Evolutionary conservation across 75 land plant genomes (phyloP).

Genomic region (Pseudotsuga menziesii): DNA sequence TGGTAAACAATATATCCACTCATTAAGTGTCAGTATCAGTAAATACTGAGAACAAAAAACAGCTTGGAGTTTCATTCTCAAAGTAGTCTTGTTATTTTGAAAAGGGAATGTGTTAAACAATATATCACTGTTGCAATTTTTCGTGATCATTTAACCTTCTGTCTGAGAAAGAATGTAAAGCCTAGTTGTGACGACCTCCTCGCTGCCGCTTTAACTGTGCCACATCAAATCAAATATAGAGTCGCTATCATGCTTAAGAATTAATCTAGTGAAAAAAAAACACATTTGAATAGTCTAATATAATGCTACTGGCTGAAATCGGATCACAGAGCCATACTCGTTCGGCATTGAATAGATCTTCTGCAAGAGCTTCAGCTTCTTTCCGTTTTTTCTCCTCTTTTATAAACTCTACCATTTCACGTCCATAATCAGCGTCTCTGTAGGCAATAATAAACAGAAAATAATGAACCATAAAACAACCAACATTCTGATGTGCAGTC

Average conservation of each 20-base stretch:
- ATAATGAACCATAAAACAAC: neutral
- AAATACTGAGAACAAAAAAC: neutral
- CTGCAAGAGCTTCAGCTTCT: constrained; percentile 80
- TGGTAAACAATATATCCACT: neutral
- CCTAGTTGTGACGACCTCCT: constrained; percentile 1
- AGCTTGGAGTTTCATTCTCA: neutral
- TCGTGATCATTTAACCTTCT: constrained; percentile 6
- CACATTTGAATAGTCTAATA: neutral
- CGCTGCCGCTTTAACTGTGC: constrained; percentile 8
- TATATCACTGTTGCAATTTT: neutral
- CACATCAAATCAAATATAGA: neutral
- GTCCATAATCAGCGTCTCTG: constrained; percentile 57
- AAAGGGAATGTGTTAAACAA: neutral
- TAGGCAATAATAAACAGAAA: neutral
- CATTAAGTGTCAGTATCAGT: neutral
- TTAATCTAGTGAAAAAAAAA: neutral
- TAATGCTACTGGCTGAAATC: neutral
- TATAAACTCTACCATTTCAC: constrained; percentile 44
- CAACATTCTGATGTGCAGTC: neutral
- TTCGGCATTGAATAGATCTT: constrained; percentile 78
- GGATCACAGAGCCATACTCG: constrained; percentile 31
- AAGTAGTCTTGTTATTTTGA: neutral
- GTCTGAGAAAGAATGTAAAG: neutral
- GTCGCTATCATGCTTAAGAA: neutral
- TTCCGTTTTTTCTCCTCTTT: constrained; percentile 77